Evolutionary conservation across 2,329 filamentous ascomycete species (phyloP), one percentile per base, ranked within the genome.

Genomic region (Aspergillus pseudotamarii): DNA sequence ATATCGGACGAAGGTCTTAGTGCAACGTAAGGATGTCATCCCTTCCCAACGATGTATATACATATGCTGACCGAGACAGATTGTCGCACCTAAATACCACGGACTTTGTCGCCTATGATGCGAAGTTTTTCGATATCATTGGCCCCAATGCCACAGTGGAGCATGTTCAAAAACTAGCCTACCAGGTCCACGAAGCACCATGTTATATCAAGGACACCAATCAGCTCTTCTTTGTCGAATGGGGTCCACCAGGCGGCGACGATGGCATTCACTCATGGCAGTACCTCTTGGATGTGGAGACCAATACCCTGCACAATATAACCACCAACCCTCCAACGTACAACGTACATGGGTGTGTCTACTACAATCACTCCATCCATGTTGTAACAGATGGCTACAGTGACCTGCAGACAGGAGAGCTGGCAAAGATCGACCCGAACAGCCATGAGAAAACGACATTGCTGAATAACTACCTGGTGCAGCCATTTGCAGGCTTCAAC

Each of bases 171-270:
- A 57, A 62, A 4, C 43, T 64, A 1, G 59, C 64, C 4, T 63
- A 43, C 34, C 62, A 66, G 38, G 28, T 51, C 6, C 64, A 64
- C 19, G 62, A 64, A 34, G 59, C 57, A 1, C 64, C 62, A 0
- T 66, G 59, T 36, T 64, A 62, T 23, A 64, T 64, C 26, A 54
- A 50, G 12, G 59, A 60, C 4, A 64, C 62, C 6, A 58, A 59
- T 1, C 48, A 66, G 26, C 54, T 66, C 0, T 64, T 66, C 34
- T 66, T 66, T n/a, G 62, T 64, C 6, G 64, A 66, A 61, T 66
- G 62, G 62, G 64, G 64, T 3, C 60, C 62, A 3, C 62, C 64
- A 6, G 64, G 62, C 0, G 64, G 59, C 2, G 60, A 66, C 6
- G 41, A 61, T 16, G 64, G 64, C 14, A 59, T 53, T 19, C 62